Conservation (phyloP, 257 asterid genomes). For the Ilex aquifolium region DNA sequence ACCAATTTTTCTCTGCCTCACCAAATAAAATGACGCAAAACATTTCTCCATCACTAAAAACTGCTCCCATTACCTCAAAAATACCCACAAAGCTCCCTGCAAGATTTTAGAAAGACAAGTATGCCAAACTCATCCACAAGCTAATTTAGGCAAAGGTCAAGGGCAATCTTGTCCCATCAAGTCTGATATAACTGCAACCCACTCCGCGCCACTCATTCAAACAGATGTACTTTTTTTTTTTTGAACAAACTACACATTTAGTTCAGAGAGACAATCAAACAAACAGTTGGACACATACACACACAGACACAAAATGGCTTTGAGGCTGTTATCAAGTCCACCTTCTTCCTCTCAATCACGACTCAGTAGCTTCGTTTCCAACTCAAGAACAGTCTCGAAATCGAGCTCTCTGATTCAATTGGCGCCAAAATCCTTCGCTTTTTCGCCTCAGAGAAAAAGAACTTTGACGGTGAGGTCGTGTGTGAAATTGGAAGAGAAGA, state of each 20-base stretch:
- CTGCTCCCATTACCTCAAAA: too few relatives aligned
- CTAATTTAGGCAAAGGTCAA: not conserved
- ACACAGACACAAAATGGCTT: slow-evolving; percentile 38
- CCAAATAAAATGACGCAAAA: not conserved
- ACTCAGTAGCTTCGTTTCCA: slow-evolving; percentile 25
- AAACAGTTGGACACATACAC: not conserved
- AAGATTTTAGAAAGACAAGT: not conserved
- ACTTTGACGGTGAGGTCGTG: slow-evolving; percentile 37
- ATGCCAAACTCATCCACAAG: not conserved
- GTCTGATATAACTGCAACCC: slow-evolving; percentile 7
- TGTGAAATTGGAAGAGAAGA: slow-evolving; percentile 60
- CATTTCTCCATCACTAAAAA: not conserved
- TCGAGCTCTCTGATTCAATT: slow-evolving; percentile 25
- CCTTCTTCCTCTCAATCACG: slow-evolving; percentile 41
- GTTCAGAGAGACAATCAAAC: not conserved
- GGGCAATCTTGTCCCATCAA: not conserved
- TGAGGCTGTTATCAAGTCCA: slow-evolving; percentile 33
- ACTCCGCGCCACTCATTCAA: slow-evolving; percentile 22
- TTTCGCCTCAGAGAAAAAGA: slow-evolving; percentile 20
- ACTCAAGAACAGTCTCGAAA: slow-evolving; percentile 35
- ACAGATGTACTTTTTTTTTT: too few relatives aligned
- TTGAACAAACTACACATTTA: not conserved
- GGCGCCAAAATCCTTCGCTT: slow-evolving; percentile 16
- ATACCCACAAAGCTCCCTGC: too few relatives aligned
- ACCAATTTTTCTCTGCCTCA: not conserved